Conservation (phyloP, 176 grass and related monocot species). For the Aechmea fasciata region DNA sequence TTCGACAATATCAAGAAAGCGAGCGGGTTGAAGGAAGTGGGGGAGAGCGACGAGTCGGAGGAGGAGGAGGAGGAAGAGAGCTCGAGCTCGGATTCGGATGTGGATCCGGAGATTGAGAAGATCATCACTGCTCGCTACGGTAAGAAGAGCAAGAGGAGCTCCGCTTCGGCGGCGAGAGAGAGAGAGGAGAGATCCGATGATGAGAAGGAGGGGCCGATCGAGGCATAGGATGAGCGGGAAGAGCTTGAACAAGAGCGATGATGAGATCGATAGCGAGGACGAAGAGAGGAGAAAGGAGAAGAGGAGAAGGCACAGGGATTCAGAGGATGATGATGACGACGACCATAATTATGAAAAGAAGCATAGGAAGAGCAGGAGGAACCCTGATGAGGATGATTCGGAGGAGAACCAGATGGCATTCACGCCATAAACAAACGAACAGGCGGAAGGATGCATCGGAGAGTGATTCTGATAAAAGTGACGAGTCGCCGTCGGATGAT, state of each 20-base stretch:
- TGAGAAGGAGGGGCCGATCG: constrained; percentile 27
- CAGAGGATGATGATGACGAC: constrained; percentile 24
- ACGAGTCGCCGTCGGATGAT: constrained; percentile 14
- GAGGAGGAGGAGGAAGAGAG: constrained; percentile 30
- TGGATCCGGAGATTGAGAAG: constrained; percentile 63
- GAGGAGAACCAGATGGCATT: constrained; percentile 27
- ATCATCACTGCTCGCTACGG: constrained; percentile 51
- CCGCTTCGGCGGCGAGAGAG: not conserved
- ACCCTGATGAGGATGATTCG: constrained; percentile 19
- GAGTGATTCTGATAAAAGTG: constrained; percentile 31
- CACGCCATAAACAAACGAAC: constrained; percentile 33
- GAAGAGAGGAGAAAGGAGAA: constrained; percentile 40
- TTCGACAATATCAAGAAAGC: constrained; percentile 54
- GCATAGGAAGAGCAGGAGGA: constrained; percentile 65
- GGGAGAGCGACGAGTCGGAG: constrained; percentile 16
- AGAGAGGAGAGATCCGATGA: constrained; percentile 16
- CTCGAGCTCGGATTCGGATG: constrained; percentile 51
- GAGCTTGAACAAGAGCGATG: constrained; percentile 3
- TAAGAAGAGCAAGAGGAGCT: constrained; percentile 37
- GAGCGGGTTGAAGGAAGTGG: constrained; percentile 20
- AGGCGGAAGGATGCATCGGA: constrained; percentile 32
- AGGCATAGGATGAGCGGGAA: constrained; percentile 35
- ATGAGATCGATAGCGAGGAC: constrained; percentile 29
- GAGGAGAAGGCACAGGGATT: constrained; percentile 21
- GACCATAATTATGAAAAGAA: constrained; percentile 32